A percentile compares a stretch with the other conserved stretches of the same genome.
Evolutionary conservation across 1,139 yeast genomes (phyloP).

Genomic region (Suhomyces yuchorum): DNA sequence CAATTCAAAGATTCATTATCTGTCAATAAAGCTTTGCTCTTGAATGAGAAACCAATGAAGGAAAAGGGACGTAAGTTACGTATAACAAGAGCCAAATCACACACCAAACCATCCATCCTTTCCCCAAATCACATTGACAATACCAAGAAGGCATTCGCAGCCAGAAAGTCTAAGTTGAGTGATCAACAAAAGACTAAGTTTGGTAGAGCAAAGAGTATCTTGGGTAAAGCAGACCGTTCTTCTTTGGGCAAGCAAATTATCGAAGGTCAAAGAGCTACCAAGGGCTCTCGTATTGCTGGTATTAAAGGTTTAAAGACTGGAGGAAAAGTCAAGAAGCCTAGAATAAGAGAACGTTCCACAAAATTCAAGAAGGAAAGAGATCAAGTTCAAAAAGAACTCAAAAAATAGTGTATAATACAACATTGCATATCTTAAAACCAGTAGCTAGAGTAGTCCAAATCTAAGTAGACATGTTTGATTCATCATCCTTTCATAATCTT

Average conservation of each 20-base stretch:
- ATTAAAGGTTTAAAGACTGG: conserved; percentile 54
- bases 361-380: conserved; percentile 51
- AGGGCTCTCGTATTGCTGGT: conserved; percentile 63
- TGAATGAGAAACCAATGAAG: conserved; percentile 69
- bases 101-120: conserved; percentile 49
- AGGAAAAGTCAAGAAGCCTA: conserved; percentile 57
- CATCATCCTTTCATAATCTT: too few species aligned
- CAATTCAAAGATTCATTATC: conserved; percentile 82
- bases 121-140: conserved; percentile 51
- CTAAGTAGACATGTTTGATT: too few species aligned
- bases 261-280: conserved; percentile 84
- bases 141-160: conserved; percentile 30
- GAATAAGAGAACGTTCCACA: conserved; percentile 67
- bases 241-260: conserved; percentile 55
- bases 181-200: conserved; percentile 73
- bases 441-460: background rate
- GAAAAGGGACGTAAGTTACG: conserved; percentile 64
- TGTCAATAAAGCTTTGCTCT: conserved; percentile 79
- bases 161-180: conserved; percentile 36
- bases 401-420: conserved; percentile 9
- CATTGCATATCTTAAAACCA: background rate
- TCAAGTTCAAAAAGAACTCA: conserved; percentile 23
- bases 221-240: conserved; percentile 80
- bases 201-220: conserved; percentile 74
- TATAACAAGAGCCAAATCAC: conserved; percentile 70